Conservation (phyloP, 176 grass and related monocot genomes). For the Coix lacrymajobi region DNA sequence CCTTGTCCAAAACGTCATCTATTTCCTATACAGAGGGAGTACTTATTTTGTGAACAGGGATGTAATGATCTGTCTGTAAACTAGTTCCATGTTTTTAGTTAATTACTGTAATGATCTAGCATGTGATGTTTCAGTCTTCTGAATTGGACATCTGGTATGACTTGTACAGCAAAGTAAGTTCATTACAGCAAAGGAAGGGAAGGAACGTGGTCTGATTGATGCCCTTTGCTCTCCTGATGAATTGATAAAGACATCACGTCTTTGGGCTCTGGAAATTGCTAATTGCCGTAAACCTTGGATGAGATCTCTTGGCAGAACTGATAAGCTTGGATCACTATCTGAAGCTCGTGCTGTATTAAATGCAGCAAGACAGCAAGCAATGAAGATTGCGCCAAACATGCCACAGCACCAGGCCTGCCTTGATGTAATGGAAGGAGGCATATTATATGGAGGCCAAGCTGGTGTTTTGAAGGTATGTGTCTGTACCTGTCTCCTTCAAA, state of each 20-base stretch:
- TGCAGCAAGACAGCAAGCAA: conserved; percentile 60
- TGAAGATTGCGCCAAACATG: conserved; percentile 63
- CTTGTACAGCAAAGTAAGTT: conserved; percentile 71
- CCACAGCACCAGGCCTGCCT: conserved; percentile 82
- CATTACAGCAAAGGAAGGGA: conserved; percentile 70
- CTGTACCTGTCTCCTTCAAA: not conserved
- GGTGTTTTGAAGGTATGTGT: conserved; percentile 75
- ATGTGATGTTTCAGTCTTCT: not conserved
- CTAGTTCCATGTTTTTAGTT: not conserved
- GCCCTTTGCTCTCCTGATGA: conserved; percentile 64
- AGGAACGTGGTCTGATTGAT: conserved; percentile 79
- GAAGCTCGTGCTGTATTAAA: conserved; percentile 72
- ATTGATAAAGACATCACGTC: conserved; percentile 60
- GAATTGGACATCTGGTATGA: not conserved
- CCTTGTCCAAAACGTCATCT: too few relatives aligned
- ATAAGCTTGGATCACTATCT: conserved; percentile 72
- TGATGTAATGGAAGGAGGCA: conserved; percentile 75
- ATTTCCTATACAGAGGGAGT: too few relatives aligned
- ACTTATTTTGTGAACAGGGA: not conserved
- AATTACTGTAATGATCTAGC: not conserved
- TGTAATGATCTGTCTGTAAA: not conserved
- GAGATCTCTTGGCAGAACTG: conserved; percentile 72
- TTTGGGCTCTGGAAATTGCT: conserved; percentile 83
- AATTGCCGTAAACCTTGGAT: conserved; percentile 74
- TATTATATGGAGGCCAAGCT: conserved; percentile 73